Percentiles rank a stretch among this genome's conserved stretches.
These are phyloP conservation scores for Syzygium aromaticum DNA, from an alignment of 345 rosid genomes.

Conservation along the genomic window DNA sequence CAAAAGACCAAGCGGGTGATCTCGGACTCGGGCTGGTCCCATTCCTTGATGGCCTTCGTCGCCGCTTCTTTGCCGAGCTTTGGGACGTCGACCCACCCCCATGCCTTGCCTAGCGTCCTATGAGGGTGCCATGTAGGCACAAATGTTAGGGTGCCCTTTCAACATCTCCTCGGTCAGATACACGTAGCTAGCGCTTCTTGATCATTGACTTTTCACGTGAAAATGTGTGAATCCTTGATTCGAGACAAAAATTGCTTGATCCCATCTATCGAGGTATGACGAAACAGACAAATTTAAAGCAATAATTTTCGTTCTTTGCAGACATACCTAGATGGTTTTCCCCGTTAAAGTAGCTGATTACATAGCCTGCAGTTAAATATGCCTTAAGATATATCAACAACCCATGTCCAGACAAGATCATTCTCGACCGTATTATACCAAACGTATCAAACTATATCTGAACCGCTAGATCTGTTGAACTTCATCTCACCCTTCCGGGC, in stretches of 20 bases:
- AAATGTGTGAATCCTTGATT: neutral
- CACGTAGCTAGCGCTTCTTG: slow-evolving; percentile 23
- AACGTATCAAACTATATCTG: neutral
- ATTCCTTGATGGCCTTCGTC: slow-evolving; percentile 23
- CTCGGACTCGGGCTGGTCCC: slow-evolving; percentile 40
- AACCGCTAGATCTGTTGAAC: neutral
- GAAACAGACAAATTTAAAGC: neutral
- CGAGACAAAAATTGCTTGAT: neutral
- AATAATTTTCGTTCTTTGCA: neutral
- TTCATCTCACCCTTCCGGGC: neutral
- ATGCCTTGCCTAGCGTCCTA: slow-evolving; percentile 27
- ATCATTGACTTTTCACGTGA: slow-evolving; percentile 35
- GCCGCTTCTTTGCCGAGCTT: slow-evolving; percentile 39
- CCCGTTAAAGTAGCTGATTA: neutral
- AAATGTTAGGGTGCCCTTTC: slow-evolving; percentile 18
- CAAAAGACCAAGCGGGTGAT: slow-evolving; percentile 38
- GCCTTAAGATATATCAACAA: neutral
- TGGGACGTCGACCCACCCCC: slow-evolving; percentile 26
- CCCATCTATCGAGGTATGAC: neutral
- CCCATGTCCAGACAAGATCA: no score
- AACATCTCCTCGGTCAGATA: slow-evolving; percentile 25
- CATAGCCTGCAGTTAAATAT: neutral
- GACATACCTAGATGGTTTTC: neutral
- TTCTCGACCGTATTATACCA: no score
- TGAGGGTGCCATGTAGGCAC: slow-evolving; percentile 25